A percentile compares a stretch with the other conserved stretches of the same genome.
Evolutionary conservation across 257 asterid species (phyloP).

Genomic region (Nicotiana noctiflora): DNA sequence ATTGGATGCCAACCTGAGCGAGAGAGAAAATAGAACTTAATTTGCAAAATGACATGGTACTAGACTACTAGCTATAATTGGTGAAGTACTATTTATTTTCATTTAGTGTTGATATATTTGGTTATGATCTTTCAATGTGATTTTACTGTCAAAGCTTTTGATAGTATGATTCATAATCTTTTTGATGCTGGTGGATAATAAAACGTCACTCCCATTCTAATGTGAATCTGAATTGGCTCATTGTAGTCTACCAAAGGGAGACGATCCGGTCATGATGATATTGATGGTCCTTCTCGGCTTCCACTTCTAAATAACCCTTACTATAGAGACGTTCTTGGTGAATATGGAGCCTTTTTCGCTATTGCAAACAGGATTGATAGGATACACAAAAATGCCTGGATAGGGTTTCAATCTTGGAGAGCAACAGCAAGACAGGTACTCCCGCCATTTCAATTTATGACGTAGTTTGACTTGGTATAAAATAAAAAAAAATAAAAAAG

Average conservation of each 20-base stretch:
- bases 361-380: slow-evolving; percentile 88
- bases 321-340: slow-evolving; percentile 75
- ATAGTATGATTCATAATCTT: background rate
- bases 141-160: background rate
- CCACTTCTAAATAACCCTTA: slow-evolving; percentile 58
- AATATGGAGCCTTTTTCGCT: slow-evolving; percentile 85
- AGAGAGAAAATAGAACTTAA: background rate
- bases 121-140: background rate
- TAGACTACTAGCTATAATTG: background rate
- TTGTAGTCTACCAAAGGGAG: slow-evolving; percentile 69
- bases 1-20: background rate
- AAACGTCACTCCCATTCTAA: slow-evolving; percentile 14
- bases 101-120: background rate
- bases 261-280: slow-evolving; percentile 80
- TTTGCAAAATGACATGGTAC: background rate
- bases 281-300: slow-evolving; percentile 87
- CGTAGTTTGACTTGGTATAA: too few relatives aligned
- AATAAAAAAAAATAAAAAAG: too few relatives aligned
- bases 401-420: slow-evolving; percentile 98
- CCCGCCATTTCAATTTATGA: too few relatives aligned
- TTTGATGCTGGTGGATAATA: background rate
- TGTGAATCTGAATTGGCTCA: slow-evolving; percentile 17
- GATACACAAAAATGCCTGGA: slow-evolving; percentile 93
- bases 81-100: background rate
- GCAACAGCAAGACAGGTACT: slow-evolving; percentile 71